Evolutionary conservation across 495 filamentous ascomycete genomes (phyloP).

Genomic region (Xylaria sp.): DNA sequence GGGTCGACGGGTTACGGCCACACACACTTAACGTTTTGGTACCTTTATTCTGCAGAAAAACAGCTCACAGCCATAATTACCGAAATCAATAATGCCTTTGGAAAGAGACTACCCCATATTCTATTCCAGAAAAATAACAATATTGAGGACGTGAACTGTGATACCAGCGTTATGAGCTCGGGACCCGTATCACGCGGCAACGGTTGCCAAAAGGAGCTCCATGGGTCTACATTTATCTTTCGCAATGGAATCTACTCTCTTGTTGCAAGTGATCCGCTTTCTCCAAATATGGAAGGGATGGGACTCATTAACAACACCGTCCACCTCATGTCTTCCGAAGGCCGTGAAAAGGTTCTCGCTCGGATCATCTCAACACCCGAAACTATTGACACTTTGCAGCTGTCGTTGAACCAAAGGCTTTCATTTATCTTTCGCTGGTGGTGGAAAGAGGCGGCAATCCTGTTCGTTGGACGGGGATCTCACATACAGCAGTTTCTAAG

Average conservation of each 20-base stretch:
- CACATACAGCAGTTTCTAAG: conserved; percentile 66
- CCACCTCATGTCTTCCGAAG: conserved; percentile 61
- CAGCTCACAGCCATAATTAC: conserved; percentile 71
- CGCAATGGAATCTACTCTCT: conserved; percentile 67
- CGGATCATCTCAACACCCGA: conserved; percentile 55
- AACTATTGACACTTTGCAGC: conserved; percentile 55
- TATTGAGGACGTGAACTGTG: neutral
- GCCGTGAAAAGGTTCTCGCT: conserved; percentile 62
- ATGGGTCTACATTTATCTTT: conserved; percentile 77
- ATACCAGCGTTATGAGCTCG: conserved; percentile 13
- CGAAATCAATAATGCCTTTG: conserved; percentile 82
- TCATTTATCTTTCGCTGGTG: conserved; percentile 63
- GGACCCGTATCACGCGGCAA: conserved; percentile 46
- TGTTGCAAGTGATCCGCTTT: conserved; percentile 61
- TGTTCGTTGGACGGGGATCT: conserved; percentile 61
- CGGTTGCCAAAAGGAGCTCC: conserved; percentile 70
- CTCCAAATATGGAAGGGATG: conserved; percentile 40
- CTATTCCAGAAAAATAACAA: conserved; percentile 40
- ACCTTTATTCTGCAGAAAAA: conserved; percentile 67
- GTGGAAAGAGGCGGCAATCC: conserved; percentile 63
- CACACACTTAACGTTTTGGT: conserved; percentile 84
- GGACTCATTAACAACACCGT: conserved; percentile 61
- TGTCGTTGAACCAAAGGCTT: conserved; percentile 49
- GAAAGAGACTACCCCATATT: conserved; percentile 71
- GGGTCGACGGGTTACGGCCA: conserved; percentile 73